Evolutionary conservation across 768 basidiomycete genomes (phyloP).

Genomic region (Austroboletus eburneus): DNA sequence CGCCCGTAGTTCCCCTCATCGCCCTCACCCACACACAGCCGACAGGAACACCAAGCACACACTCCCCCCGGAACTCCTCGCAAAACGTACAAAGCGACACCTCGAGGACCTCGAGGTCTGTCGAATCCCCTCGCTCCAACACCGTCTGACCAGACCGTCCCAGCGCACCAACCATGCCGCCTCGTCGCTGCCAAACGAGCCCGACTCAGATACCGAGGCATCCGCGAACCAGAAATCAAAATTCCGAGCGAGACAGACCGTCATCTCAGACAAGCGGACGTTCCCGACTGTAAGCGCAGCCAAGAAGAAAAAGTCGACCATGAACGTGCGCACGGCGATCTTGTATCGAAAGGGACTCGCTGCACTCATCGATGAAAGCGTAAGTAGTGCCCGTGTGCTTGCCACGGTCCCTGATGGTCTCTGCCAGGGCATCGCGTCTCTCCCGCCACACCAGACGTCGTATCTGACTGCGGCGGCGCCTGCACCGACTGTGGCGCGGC

Average conservation of each 20-base stretch:
- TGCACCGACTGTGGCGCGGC: constrained; percentile 58
- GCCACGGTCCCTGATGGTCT: constrained; percentile 1
- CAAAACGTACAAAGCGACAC: constrained; percentile 71
- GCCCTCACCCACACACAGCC: constrained; percentile 26
- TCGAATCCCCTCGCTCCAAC: not conserved
- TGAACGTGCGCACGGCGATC: constrained; percentile 75
- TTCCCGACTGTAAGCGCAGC: constrained; percentile 26
- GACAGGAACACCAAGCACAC: constrained; percentile 43
- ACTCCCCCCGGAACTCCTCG: constrained; percentile 61
- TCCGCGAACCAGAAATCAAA: constrained; percentile 36
- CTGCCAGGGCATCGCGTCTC: constrained; percentile 51
- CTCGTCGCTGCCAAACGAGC: constrained; percentile 30
- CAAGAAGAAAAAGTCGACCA: constrained; percentile 74
- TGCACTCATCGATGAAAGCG: constrained; percentile 75
- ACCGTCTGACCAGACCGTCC: constrained; percentile 1
- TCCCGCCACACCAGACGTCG: constrained; percentile 52
- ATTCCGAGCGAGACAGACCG: constrained; percentile 67
- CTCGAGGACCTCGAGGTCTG: constrained; percentile 82
- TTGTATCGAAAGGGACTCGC: constrained; percentile 79
- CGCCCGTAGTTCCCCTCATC: constrained; percentile 1
- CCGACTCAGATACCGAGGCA: constrained; percentile 27
- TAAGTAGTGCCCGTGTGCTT: constrained; percentile 35
- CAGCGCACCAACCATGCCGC: constrained; percentile 79
- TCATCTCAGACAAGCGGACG: constrained; percentile 69
- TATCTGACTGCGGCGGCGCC: constrained; percentile 70